A percentile compares a stretch with the other conserved stretches of the same genome.
Evolutionary conservation across 805 yeast genomes (phyloP).

Genomic region (Nakazawaea molendinolei): DNA sequence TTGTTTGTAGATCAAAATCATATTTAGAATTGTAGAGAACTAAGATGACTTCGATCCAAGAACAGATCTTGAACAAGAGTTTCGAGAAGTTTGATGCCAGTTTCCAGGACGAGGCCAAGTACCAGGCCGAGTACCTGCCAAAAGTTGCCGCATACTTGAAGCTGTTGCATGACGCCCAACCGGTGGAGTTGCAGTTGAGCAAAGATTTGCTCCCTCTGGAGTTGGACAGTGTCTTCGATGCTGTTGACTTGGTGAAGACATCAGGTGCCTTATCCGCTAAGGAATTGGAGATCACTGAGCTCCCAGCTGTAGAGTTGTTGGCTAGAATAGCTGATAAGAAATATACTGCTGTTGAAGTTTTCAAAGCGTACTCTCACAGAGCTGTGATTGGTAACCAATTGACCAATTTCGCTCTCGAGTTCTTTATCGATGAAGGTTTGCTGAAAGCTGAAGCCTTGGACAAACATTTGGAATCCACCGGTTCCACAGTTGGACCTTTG

Average conservation of each 20-base stretch:
- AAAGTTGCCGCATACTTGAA: slow-evolving; percentile 35
- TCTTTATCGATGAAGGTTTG: slow-evolving; percentile 60
- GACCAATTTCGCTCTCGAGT: slow-evolving; percentile 44
- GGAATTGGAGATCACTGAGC: slow-evolving; percentile 38
- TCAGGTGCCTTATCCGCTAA: slow-evolving; percentile 23
- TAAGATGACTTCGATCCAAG: slow-evolving; percentile 3
- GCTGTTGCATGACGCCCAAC: slow-evolving; percentile 19
- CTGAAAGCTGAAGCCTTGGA: slow-evolving; percentile 51
- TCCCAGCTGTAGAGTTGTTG: slow-evolving; percentile 35
- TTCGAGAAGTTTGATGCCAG: slow-evolving; percentile 8
- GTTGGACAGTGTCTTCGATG: slow-evolving; percentile 29
- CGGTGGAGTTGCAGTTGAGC: slow-evolving; percentile 24
- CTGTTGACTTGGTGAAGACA: slow-evolving; percentile 28
- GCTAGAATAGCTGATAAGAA: slow-evolving; percentile 39
- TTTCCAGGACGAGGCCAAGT: slow-evolving; percentile 18
- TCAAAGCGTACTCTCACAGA: slow-evolving; percentile 58
- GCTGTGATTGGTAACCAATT: slow-evolving; percentile 61
- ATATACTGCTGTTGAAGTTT: slow-evolving; percentile 42
- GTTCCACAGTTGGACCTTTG: slow-evolving; percentile 55
- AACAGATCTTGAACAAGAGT: slow-evolving; percentile 1
- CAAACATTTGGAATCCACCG: slow-evolving; percentile 38
- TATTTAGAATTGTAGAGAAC: not conserved
- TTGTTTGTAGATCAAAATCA: not conserved
- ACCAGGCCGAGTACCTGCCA: slow-evolving; percentile 35
- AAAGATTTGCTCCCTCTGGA: slow-evolving; percentile 26